Base-by-base conservation (phyloP, 2,329 filamentous ascomycete species). In the Bipolaris cookei region DNA sequence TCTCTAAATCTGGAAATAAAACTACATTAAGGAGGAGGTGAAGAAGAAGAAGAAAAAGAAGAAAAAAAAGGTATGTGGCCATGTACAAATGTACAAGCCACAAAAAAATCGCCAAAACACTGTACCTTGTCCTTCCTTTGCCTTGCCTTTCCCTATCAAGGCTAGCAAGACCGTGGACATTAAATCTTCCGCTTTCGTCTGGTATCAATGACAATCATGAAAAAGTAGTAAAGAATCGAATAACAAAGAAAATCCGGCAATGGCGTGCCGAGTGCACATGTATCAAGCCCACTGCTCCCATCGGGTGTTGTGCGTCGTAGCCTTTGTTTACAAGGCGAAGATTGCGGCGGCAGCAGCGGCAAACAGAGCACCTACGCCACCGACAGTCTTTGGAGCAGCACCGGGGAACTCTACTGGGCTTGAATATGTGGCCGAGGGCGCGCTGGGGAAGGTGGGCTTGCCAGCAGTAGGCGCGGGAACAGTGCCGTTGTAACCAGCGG, bases 311-410 rank as follows among this genome's bases (percentile, higher is more conserved):
- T 42, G 34, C 45, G 20, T 21, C 32, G 10, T 23, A 1, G 38
- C 4, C 6, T 53, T 55, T 48, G 35, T 62, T 53, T 69, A 75
- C 41, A 75, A 61, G 43, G 70, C 49, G 20, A 73, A 45, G 10
- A 63, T 70, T 32, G 64, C 63, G 2, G 63, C 68, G 28, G 64
- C 69, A 25, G 59, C 66, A 30, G 42, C 42, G 23, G 41, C 41
- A 34, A 71, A 34, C 8, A 72, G 48, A 14, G 61, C 70, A 41
- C 61, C 68, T 18, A 63, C 63, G 32, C 69, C 64, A 13, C 59
- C 60, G 23, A 54, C 64, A 20, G 68, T 38, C 62, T 68, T 67
- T 25, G 51, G 47, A 3, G 64, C 65, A 13, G 67, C 68, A 30
- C 45, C 63, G 23, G 62, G 58, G 49, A 66, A 67, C 56, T 66